Evolutionary conservation across 257 asterid genomes (phyloP), one percentile per base, ranked within the genome.

Genomic region (Echium plantagineum): DNA sequence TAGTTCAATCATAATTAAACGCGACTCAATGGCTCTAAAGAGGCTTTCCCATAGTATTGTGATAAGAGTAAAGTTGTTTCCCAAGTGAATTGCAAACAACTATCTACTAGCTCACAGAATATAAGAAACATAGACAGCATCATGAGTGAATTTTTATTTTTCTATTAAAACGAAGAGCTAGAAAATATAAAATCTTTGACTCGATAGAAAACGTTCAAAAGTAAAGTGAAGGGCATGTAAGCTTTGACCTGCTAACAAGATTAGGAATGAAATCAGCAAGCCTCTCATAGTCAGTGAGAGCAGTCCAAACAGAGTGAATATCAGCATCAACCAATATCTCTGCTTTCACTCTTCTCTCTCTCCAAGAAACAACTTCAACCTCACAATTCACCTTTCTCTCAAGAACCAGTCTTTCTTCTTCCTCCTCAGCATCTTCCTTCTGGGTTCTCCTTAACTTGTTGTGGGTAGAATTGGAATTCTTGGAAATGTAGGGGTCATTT

Each of bases 191-290:
- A 24, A 24, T 24, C 26, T 1, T 24, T 24, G 3, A 1, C 3
- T 24, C 26, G 3, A 24, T 1, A 1, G 3, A 65, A 73, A 68
- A 55, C 30, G 10, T 57, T 15, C 26, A 19, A 20, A 57, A 15
- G 32, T 57, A 8, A 35, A 13, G 32, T 61, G 15, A 22, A 7
- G 19, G 16, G 49, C 30, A 26, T 7, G 12, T 6, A 15, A 48
- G 18, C 15, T 5, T 16, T 54, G 60, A 90, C 98, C 98, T 85
- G 77, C 75, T 75, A 49, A 90, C 89, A 51, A 90, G 95, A 85
- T 90, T 90, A 21, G 98, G 96, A 67, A 90, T 80, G 78, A 87
- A 90, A 85, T 90, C 95, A 42, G 98, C 94, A 31, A 90, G 95
- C 75, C 94, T 80, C 75, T 90, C 97, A 56, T 90, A 90, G 68